Evolutionary conservation across 208 protist species (phyloP).

Genomic region (Acanthamoeba healyi): DNA sequence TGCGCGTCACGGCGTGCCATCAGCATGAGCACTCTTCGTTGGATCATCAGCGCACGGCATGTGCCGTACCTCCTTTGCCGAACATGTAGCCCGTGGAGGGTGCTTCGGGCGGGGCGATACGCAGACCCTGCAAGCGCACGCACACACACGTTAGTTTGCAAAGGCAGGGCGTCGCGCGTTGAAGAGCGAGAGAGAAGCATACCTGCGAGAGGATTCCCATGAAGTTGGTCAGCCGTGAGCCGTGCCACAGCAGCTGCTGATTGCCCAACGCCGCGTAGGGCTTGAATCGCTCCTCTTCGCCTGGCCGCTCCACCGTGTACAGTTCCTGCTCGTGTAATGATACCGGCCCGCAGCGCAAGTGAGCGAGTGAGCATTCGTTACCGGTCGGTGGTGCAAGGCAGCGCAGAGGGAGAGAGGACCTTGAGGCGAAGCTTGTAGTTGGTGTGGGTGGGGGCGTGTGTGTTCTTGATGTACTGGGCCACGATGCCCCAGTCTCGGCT

Average conservation of each 20-base stretch:
- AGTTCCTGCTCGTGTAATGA: too few relatives aligned
- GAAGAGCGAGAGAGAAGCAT: slow-evolving; percentile 68
- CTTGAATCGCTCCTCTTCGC: slow-evolving; percentile 70
- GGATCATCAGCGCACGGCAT: too few relatives aligned
- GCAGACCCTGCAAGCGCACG: slow-evolving; percentile 75
- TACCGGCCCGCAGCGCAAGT: slow-evolving; percentile 55
- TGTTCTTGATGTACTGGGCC: slow-evolving; percentile 81
- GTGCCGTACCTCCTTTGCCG: slow-evolving; percentile 81
- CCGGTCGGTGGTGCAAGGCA: neutral
- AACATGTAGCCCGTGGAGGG: slow-evolving; percentile 87
- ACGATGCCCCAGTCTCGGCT: slow-evolving; percentile 62
- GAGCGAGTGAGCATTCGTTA: slow-evolving; percentile 5
- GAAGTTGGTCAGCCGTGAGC: slow-evolving; percentile 74
- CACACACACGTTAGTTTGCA: neutral
- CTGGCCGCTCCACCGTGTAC: slow-evolving; percentile 78
- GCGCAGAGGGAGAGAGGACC: neutral
- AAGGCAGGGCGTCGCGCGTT: neutral
- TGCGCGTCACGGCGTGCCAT: neutral
- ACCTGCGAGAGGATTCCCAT: slow-evolving; percentile 72
- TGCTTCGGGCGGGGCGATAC: slow-evolving; percentile 86
- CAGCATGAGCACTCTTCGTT: too few relatives aligned
- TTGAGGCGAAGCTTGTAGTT: slow-evolving; percentile 42
- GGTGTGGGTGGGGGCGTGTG: slow-evolving; percentile 82
- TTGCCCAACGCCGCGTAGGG: slow-evolving; percentile 48
- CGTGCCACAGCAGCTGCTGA: slow-evolving; percentile 82